Conservation (phyloP, 2,329 filamentous ascomycete genomes). For the Pseudonectria buxi region DNA sequence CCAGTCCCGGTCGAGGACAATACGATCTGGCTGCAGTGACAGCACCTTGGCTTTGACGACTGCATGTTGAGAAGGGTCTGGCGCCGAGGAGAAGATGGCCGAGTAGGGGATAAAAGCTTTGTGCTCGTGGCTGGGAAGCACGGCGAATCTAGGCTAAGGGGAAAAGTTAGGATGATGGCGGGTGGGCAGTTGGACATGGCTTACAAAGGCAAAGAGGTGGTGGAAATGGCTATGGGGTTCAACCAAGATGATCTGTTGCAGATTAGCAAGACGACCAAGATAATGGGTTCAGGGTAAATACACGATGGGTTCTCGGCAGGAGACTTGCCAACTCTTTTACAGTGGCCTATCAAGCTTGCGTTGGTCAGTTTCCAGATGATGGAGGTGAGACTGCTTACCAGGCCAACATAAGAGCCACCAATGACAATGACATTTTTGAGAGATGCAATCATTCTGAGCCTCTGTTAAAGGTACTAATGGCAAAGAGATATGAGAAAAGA, state of each 20-base stretch:
- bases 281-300: not conserved
- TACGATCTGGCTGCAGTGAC: conserved; percentile 11
- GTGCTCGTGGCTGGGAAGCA: conserved; percentile 36
- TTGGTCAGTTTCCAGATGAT: not conserved
- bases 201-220: conserved; percentile 38
- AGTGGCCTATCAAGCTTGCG: conserved; percentile 10
- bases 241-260: conserved; percentile 33
- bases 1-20: conserved; percentile 17
- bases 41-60: conserved; percentile 13
- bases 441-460: conserved; percentile 11
- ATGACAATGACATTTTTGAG: conserved; percentile 21
- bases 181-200: not conserved
- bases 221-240: conserved; percentile 48
- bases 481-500: no score
- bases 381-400: conserved; percentile 7
- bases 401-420: conserved; percentile 21
- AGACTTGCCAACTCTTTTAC: conserved; percentile 16
- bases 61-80: conserved; percentile 12
- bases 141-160: conserved; percentile 34
- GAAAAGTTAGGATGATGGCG: not conserved
- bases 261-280: no score
- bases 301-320: conserved; percentile 16
- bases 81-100: conserved; percentile 12
- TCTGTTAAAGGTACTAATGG: no score
- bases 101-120: conserved; percentile 44